phyloP scores from a whole-genome alignment of 805 yeast species.

The Wickerhamiella musiphila region DNA sequence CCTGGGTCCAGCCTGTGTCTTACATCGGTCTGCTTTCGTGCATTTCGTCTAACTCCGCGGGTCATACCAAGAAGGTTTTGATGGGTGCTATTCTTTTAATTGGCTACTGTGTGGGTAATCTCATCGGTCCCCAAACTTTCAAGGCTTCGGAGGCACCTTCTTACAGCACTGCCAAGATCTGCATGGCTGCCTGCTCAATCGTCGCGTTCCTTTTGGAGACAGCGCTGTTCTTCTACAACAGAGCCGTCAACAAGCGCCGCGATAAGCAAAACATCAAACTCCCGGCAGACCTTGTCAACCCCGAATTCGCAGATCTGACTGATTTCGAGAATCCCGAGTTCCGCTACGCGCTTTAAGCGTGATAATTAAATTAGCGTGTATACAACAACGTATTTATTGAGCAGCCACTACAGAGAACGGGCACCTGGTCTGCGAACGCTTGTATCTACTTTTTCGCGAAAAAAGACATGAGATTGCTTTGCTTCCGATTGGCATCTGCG shows the following conservation, averaged over 20 bases:
- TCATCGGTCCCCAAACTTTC: slow-evolving; percentile 62
- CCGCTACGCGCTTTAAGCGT: slow-evolving; percentile 28
- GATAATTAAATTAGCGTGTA: too few species aligned
- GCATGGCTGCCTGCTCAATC: slow-evolving; percentile 34
- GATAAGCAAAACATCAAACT: slow-evolving; percentile 13
- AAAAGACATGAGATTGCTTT: slow-evolving; percentile 1
- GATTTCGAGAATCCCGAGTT: slow-evolving; percentile 36
- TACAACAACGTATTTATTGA: too few species aligned
- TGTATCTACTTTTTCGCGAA: slow-evolving; percentile 1
- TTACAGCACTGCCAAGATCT: slow-evolving; percentile 40
- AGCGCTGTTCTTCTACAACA: slow-evolving; percentile 13
- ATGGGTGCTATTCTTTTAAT: slow-evolving; percentile 41
- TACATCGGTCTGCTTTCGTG: slow-evolving; percentile 17
- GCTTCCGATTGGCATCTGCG: background rate
- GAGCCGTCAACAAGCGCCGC: slow-evolving; percentile 16
- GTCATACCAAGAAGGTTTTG: slow-evolving; percentile 54
- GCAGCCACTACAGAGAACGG: too few species aligned
- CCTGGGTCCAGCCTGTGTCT: slow-evolving; percentile 19
- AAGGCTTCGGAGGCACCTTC: slow-evolving; percentile 36
- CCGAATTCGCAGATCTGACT: slow-evolving; percentile 36
- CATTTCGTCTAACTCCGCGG: slow-evolving; percentile 38
- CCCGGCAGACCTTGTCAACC: slow-evolving; percentile 14
- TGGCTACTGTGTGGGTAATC: slow-evolving; percentile 50
- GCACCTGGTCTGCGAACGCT: too few species aligned
- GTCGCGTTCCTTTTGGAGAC: slow-evolving; percentile 20